Evolutionary conservation across 1,284 basidiomycete genomes (phyloP).

Genomic region (Boletellus deceptivus): DNA sequence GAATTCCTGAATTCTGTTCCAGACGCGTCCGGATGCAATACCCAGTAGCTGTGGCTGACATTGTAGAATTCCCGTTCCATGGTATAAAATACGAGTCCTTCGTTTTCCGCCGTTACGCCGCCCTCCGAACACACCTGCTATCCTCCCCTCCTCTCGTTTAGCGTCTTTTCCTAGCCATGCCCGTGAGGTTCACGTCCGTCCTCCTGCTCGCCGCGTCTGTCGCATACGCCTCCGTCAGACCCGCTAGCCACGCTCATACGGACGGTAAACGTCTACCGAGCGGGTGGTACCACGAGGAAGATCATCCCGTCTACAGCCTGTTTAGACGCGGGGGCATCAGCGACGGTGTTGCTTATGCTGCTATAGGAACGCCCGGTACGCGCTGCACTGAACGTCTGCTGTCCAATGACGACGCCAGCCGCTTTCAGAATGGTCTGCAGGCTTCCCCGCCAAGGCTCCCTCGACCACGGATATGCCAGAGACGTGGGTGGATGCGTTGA

Average conservation of each 20-base stretch:
- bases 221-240: constrained; percentile 30
- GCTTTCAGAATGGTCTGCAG: constrained; percentile 54
- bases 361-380: constrained; percentile 60
- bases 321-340: constrained; percentile 49
- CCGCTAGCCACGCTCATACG: constrained; percentile 27
- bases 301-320: constrained; percentile 56
- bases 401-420: not conserved
- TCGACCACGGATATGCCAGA: constrained; percentile 50
- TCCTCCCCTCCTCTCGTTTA: constrained; percentile 25
- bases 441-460: constrained; percentile 48
- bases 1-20: constrained; percentile 14
- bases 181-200: constrained; percentile 33
- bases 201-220: constrained; percentile 38
- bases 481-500: constrained; percentile 67
- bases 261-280: constrained; percentile 37
- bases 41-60: constrained; percentile 19
- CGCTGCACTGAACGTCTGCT: not conserved
- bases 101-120: constrained; percentile 6
- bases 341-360: constrained; percentile 48
- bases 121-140: constrained; percentile 19
- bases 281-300: constrained; percentile 56
- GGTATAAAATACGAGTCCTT: constrained; percentile 28
- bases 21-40: constrained; percentile 4
- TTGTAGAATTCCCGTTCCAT: constrained; percentile 16
- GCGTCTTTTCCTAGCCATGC: constrained; percentile 21